Evolutionary conservation across 2,329 filamentous ascomycete species (phyloP).

Genomic region (Calonectria honghensis): DNA sequence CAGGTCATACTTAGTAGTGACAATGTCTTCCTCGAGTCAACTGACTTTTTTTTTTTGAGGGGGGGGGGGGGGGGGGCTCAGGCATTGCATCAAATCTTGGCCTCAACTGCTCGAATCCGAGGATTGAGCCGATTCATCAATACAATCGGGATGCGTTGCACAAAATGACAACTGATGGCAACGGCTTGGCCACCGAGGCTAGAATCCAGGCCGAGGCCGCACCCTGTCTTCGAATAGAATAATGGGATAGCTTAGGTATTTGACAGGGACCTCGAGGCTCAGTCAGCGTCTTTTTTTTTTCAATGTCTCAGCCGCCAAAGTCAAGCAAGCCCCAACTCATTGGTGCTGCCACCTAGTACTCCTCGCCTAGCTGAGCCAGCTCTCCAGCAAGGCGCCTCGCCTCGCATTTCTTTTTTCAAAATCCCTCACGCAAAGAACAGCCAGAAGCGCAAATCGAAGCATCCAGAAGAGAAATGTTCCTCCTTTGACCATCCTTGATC

Average conservation of each 20-base stretch:
- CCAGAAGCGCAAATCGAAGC: slow-evolving; percentile 26
- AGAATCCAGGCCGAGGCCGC: not conserved
- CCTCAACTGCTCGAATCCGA: not conserved
- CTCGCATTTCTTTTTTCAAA: slow-evolving; percentile 23
- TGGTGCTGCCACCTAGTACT: not conserved
- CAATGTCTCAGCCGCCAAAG: slow-evolving; percentile 10
- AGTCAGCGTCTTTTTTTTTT: not conserved
- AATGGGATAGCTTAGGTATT: not conserved
- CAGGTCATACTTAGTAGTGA: slow-evolving; percentile 26
- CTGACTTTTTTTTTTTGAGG: not conserved
- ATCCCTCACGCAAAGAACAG: slow-evolving; percentile 26
- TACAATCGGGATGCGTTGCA: not conserved
- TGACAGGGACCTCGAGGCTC: not conserved
- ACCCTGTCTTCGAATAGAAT: not conserved
- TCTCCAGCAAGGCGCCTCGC: not conserved
- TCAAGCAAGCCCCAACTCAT: not conserved
- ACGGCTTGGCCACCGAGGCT: not conserved
- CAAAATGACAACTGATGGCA: not conserved
- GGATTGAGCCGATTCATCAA: not conserved
- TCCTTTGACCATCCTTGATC: slow-evolving; percentile 23
- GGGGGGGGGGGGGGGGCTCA: not conserved
- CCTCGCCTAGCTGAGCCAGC: not conserved
- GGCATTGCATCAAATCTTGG: not conserved
- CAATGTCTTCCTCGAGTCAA: slow-evolving; percentile 15
- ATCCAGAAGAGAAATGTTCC: slow-evolving; percentile 15